Evolutionary conservation across 352 stramenopile species (phyloP).

Genomic region (Globisporangium apiculatum): DNA sequence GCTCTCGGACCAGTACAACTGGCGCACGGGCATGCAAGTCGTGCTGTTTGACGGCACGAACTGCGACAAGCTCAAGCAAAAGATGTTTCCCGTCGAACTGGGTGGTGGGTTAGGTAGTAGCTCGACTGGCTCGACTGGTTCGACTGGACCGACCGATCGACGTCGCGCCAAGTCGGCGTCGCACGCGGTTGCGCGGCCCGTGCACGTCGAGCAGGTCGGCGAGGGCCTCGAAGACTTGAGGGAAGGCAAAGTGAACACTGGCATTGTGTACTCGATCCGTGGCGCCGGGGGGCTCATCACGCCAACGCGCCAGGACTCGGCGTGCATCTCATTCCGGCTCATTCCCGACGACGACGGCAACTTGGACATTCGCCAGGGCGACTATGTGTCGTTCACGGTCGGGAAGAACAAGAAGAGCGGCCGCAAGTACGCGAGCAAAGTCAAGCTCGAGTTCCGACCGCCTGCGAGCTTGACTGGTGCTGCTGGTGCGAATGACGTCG

Average conservation of each 20-base stretch:
- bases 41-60: constrained; percentile 87
- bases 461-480: constrained; percentile 41
- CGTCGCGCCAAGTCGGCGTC: constrained; percentile 77
- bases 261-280: constrained; percentile 83
- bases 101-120: constrained; percentile 9
- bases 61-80: constrained; percentile 85
- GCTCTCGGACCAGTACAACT: constrained; percentile 85
- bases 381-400: constrained; percentile 86
- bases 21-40: constrained; percentile 81
- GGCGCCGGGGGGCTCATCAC: constrained; percentile 79
- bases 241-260: constrained; percentile 84
- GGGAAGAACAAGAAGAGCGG: constrained; percentile 89
- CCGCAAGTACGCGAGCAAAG: constrained; percentile 84
- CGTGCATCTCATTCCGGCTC: constrained; percentile 84
- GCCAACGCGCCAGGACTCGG: constrained; percentile 73
- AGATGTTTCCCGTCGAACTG: constrained; percentile 84
- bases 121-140: neutral
- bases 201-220: constrained; percentile 78
- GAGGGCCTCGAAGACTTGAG: constrained; percentile 80
- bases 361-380: constrained; percentile 76
- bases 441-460: constrained; percentile 84
- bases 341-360: constrained; percentile 84
- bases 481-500: constrained; percentile 11
- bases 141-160: constrained; percentile 20
- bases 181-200: constrained; percentile 46